Evolutionary conservation across 2,329 filamentous ascomycete species (phyloP).

Genomic region (Annulohypoxylon truncatum): DNA sequence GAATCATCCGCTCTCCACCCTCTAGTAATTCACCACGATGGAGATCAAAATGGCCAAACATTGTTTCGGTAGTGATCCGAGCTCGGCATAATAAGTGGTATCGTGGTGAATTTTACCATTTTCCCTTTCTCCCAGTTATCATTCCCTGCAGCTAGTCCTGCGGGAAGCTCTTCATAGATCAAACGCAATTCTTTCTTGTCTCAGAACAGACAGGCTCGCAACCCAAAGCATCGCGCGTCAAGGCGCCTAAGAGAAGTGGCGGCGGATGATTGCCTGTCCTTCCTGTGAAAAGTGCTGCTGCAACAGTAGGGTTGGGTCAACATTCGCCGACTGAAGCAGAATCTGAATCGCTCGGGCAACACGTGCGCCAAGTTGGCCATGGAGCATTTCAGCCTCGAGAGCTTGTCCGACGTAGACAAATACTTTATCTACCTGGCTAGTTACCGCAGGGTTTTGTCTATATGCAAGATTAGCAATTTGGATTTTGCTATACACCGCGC

Average conservation of each 20-base stretch:
- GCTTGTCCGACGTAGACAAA: slow-evolving; percentile 90
- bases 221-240: neutral
- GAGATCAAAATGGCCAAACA: neutral
- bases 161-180: neutral
- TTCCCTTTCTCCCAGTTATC: slow-evolving; percentile 20
- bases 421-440: slow-evolving; percentile 80
- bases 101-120: slow-evolving; percentile 11
- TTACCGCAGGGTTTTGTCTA: slow-evolving; percentile 87
- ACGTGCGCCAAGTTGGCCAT: slow-evolving; percentile 81
- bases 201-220: neutral
- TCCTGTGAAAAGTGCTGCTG: slow-evolving; percentile 77
- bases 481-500: neutral
- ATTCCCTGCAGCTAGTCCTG: slow-evolving; percentile 15
- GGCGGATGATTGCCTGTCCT: slow-evolving; percentile 81
- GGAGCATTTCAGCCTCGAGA: slow-evolving; percentile 89
- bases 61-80: neutral
- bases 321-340: slow-evolving; percentile 76
- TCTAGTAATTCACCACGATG: slow-evolving; percentile 1
- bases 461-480: slow-evolving; percentile 12
- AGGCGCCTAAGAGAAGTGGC: slow-evolving; percentile 75
- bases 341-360: slow-evolving; percentile 83
- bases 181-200: neutral
- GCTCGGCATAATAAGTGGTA: slow-evolving; percentile 14
- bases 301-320: slow-evolving; percentile 81
- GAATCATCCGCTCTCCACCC: neutral